Evolutionary conservation across 2,329 filamentous ascomycete species (phyloP), one percentile per base, ranked within the genome.

Genomic region (Penicillium sumatraense): DNA sequence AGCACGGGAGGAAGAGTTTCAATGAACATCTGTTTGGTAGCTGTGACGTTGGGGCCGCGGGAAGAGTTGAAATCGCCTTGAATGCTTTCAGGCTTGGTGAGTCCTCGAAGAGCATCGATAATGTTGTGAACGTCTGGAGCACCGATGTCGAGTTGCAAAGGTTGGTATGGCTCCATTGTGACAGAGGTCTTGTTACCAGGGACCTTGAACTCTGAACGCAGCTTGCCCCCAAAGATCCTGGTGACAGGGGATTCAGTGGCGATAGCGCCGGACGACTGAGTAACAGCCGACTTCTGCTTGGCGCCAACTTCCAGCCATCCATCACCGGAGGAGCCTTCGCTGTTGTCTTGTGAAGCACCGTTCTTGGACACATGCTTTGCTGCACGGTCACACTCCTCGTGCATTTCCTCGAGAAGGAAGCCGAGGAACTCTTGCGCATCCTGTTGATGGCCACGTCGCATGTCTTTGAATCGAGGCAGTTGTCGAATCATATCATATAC

Each of bases 371-470:
- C 76, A 53, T 78, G 78, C 60, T 85, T 84, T 78, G 96, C 89
- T 44, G 93, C 87, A 54, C 87, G 83, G 14, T 87, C 86, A 71
- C 93, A 97, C 73, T 99, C 95, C 61, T 98, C 93, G 66, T 97
- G 93, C 29, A 99, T 84, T 45, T 91, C 91, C 68, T 96, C 93
- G 3, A 99, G 81, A 29, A 99, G 80, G 72, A 98, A 96, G 0
- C 93, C 93, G 21, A 99, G 80, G 64, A 99, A 99, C 69, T 99
- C 95, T 70, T 99, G 92, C 1, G 95, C 95, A 77, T 99, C 95
- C 79, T 99, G 93, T 72, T 99, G 95, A 66, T 97, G 93, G 14
- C 95, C 95, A 57, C 92, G 89, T 71, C 90, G 88, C 92, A 99
- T 97, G 69, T 89, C 90, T 21, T 90, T 88, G 74, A 99, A 99